Percentiles rank a stretch among this genome's conserved stretches.
phyloP scores from a whole-genome alignment of 2,329 filamentous ascomycete genomes.

The Aureobasidium sp. region DNA sequence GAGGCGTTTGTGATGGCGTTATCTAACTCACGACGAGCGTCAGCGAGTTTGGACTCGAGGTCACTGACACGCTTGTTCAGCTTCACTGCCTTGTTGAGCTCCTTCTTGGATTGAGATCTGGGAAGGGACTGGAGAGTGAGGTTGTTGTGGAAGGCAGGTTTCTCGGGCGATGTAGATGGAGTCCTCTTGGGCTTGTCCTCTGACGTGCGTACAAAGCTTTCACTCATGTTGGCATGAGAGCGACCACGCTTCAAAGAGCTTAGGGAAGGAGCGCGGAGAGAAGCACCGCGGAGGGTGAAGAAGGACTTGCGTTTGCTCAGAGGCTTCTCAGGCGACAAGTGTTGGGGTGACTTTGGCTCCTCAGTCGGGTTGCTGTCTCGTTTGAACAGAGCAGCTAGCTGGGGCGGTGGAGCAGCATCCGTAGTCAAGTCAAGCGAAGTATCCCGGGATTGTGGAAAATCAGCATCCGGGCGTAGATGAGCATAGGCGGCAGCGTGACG shows the following conservation, averaged over 20 bases:
- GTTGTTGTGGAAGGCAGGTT: constrained; percentile 14
- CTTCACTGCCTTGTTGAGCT: constrained; percentile 49
- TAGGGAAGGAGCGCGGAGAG: constrained; percentile 24
- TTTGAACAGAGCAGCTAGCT: constrained; percentile 1
- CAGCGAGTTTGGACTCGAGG: constrained; percentile 49
- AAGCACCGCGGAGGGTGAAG: constrained; percentile 14
- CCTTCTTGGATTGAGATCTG: constrained; percentile 45
- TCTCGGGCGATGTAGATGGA: constrained; percentile 22
- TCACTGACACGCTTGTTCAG: constrained; percentile 52
- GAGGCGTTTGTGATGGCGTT: constrained; percentile 37
- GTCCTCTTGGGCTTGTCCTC: constrained; percentile 14
- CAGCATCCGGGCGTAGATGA: neutral
- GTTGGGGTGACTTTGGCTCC: neutral
- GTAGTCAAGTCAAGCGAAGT: neutral
- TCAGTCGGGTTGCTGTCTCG: neutral
- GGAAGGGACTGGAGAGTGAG: constrained; percentile 25
- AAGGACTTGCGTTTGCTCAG: constrained; percentile 7
- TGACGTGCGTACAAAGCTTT: constrained; percentile 14
- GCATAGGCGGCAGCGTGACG: neutral
- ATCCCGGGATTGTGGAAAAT: neutral
- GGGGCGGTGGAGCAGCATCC: neutral
- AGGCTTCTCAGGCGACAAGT: neutral
- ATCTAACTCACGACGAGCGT: constrained; percentile 46
- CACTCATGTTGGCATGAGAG: constrained; percentile 24
- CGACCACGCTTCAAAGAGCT: constrained; percentile 25